Evolutionary conservation across 768 basidiomycete species (phyloP).

Genomic region (Leucocoprinus sp.): DNA sequence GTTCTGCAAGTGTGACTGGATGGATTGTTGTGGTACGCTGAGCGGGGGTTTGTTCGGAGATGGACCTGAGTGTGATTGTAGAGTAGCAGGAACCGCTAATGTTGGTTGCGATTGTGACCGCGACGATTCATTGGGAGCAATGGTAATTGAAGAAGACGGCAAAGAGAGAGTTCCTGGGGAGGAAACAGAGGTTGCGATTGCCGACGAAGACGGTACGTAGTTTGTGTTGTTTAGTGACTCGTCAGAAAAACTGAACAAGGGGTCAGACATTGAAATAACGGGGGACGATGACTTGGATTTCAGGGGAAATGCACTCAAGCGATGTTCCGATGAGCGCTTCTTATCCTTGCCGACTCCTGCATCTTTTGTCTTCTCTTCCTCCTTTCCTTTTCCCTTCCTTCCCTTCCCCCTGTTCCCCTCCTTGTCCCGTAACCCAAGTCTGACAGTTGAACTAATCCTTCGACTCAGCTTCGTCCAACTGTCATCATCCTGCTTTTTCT

Average conservation of each 20-base stretch:
- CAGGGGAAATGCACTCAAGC: slow-evolving; percentile 7
- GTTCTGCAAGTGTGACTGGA: slow-evolving; percentile 6
- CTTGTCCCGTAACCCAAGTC: slow-evolving; percentile 27
- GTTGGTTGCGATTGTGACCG: background rate
- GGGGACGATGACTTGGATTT: slow-evolving; percentile 7
- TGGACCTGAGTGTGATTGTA: background rate
- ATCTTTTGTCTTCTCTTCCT: slow-evolving; percentile 20
- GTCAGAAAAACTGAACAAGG: background rate
- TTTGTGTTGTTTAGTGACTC: background rate
- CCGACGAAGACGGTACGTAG: background rate
- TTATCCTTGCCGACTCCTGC: background rate
- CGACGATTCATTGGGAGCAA: background rate
- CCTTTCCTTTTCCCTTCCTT: slow-evolving; percentile 28
- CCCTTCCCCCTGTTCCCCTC: slow-evolving; percentile 23
- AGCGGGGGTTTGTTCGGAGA: slow-evolving; percentile 1
- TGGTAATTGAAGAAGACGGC: slow-evolving; percentile 2
- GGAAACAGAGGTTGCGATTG: background rate
- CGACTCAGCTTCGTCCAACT: slow-evolving; percentile 58
- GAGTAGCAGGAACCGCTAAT: background rate
- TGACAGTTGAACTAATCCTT: slow-evolving; percentile 53
- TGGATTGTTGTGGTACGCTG: slow-evolving; percentile 2
- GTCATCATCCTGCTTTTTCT: slow-evolving; percentile 1
- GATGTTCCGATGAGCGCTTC: slow-evolving; percentile 1
- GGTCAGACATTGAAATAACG: background rate
- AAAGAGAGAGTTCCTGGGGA: background rate